These are phyloP conservation scores for Volutella citrinella DNA, from an alignment of 2,329 filamentous ascomycete species.

Conservation along the genomic window DNA sequence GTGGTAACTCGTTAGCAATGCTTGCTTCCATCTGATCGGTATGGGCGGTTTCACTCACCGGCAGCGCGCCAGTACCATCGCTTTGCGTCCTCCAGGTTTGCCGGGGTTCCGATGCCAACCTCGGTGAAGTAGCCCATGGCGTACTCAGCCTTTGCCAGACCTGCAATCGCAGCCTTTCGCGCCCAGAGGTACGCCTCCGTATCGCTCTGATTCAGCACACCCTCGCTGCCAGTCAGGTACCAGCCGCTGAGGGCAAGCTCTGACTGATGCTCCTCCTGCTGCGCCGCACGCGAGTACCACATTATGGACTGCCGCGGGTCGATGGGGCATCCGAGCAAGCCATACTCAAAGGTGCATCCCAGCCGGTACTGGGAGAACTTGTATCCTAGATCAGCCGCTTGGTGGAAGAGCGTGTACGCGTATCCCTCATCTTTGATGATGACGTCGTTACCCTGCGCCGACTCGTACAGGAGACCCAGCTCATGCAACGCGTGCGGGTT, in stretches of 20 bases:
- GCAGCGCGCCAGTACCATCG: conserved; percentile 98
- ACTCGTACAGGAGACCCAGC: conserved; percentile 65
- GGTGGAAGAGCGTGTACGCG: conserved; percentile 74
- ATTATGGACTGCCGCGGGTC: conserved; percentile 83
- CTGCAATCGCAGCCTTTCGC: conserved; percentile 83
- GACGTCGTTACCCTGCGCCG: conserved; percentile 63
- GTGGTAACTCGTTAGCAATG: conserved; percentile 24
- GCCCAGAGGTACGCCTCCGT: conserved; percentile 98
- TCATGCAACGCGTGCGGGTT: conserved; percentile 97
- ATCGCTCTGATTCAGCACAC: conserved; percentile 86
- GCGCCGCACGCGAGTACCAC: conserved; percentile 90
- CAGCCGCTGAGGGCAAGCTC: conserved; percentile 84
- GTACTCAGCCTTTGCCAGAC: conserved; percentile 91
- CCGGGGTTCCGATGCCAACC: conserved; percentile 82
- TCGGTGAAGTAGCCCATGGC: conserved; percentile 98
- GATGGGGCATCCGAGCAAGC: conserved; percentile 75
- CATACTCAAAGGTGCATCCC: conserved; percentile 87
- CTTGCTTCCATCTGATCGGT: not conserved
- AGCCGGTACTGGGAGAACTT: conserved; percentile 93
- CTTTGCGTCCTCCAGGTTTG: conserved; percentile 91
- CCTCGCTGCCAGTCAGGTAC: conserved; percentile 90
- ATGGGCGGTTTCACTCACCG: conserved; percentile 58
- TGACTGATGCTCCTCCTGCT: conserved; percentile 90
- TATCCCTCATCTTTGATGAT: conserved; percentile 81
- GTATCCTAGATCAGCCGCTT: conserved; percentile 86